Base-by-base conservation (phyloP, 2,329 filamentous ascomycete genomes). In the Nigrospora osmanthi region DNA sequence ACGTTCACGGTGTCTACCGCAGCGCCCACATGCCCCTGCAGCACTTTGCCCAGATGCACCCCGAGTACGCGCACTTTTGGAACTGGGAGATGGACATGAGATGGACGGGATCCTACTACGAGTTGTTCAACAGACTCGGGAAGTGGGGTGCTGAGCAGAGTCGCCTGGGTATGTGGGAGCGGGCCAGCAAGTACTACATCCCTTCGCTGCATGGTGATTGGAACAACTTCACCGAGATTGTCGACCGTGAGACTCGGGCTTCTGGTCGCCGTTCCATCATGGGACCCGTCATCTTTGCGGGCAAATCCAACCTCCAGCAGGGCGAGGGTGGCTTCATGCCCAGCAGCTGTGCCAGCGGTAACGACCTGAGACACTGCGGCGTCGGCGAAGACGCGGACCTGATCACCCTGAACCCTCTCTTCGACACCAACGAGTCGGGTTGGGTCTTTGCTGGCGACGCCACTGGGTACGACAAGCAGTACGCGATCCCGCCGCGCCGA, bases 351-450 rank as follows among this genome's bases (percentile, higher is more conserved):
- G 67, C 69, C 33, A 69, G 69, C 28, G 78, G 79, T 54, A 66
- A 69, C 11, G 74, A 78, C 52, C 54, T 60, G 47, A 54, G 57
- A 1, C 58, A 70, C 45, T 88, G 85, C 64, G 85, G 84, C 46
- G 77, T 87, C 6, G 80, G 76, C 49, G 84, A 89, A 61, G 76
- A 81, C 19, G 85, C 85, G 4, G 85, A 89, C 56, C 72, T 89
- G 42, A 88, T 90, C 58, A 86, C 83, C 0, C 76, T 89, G 54
- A 87, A 88, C 59, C 86, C 86, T 0, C 73, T 89, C 35, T 89
- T 89, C 57, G 83, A 89, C 54, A 76, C 83, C 0, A 73, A 81
- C 10, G 69, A 76, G 43, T 88, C 84, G 4, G 82, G 82, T 43
- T 89, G 85, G 85, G 77, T 87, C 35, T 82, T 89, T 46, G 71